Percentiles rank a stretch among this genome's conserved stretches.
Evolutionary conservation across 306 rosid species (phyloP).

Genomic region (Luffa acutangula): DNA sequence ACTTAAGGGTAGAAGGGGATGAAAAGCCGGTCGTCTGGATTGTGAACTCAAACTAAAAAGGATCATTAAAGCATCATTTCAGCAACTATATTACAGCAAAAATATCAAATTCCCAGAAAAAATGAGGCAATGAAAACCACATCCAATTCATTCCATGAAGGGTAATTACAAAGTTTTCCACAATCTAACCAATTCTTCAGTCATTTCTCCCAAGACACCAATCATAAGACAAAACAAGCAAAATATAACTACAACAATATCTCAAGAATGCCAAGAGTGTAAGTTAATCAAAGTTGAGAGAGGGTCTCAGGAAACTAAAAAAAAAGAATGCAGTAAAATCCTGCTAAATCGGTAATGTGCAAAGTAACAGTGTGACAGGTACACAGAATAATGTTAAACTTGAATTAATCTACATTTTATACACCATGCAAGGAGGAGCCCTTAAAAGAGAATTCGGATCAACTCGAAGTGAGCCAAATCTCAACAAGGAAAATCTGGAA

Average conservation of each 20-base stretch:
- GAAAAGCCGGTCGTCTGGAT: background rate
- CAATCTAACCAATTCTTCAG: background rate
- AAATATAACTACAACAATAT: background rate
- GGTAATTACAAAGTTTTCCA: background rate
- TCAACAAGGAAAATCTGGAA: background rate
- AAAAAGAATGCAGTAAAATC: background rate
- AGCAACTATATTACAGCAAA: background rate
- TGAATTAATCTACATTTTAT: slow-evolving; percentile 6
- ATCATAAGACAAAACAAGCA: background rate
- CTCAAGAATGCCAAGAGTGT: background rate
- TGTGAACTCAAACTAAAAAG: background rate
- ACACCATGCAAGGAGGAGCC: background rate
- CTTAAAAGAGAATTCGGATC: background rate
- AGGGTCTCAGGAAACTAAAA: background rate
- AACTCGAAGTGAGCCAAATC: background rate
- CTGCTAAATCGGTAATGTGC: background rate
- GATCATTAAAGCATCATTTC: background rate
- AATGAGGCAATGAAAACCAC: background rate
- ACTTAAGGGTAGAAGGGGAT: background rate
- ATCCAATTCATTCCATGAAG: background rate
- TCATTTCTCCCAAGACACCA: background rate
- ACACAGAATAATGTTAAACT: slow-evolving; percentile 1
- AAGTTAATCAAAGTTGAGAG: background rate
- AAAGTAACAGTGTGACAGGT: background rate
- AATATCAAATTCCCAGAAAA: background rate